Percentiles rank a stretch among this genome's conserved stretches.
Conservation (phyloP, 2,329 filamentous ascomycete species). For the Colletotrichum theobromicola region DNA sequence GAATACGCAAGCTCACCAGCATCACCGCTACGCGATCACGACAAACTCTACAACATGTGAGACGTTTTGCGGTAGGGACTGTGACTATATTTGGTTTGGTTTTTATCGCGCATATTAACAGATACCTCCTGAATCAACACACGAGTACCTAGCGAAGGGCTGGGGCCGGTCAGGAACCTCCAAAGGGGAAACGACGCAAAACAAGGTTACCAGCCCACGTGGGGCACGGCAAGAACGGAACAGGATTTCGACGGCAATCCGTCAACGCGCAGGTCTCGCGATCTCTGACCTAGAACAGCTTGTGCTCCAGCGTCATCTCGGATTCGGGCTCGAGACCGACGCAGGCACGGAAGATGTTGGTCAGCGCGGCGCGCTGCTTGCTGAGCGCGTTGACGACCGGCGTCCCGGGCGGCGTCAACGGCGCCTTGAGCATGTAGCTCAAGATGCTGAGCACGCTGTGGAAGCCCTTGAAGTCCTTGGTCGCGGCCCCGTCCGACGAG, state of each 20-base stretch:
- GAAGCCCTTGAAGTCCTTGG: constrained; percentile 85
- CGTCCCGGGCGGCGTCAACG: constrained; percentile 90
- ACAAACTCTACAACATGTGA: constrained; percentile 12
- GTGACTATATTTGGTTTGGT: constrained; percentile 2
- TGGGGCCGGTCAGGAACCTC: not conserved
- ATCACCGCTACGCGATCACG: not conserved
- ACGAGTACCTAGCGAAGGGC: not conserved
- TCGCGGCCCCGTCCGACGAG: constrained; percentile 53
- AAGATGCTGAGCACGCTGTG: constrained; percentile 96
- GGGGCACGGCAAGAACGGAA: constrained; percentile 4
- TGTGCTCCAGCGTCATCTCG: constrained; percentile 99
- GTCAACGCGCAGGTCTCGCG: not conserved
- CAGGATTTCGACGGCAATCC: not conserved
- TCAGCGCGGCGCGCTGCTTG: constrained; percentile 93
- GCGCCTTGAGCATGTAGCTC: constrained; percentile 99
- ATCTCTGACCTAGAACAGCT: constrained; percentile 72
- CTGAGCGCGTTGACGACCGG: constrained; percentile 94
- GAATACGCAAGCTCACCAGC: not conserved
- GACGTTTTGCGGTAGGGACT: constrained; percentile 12
- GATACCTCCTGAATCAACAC: not conserved
- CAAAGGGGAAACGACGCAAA: not conserved
- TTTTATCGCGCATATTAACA: not conserved
- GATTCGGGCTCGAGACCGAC: constrained; percentile 96
- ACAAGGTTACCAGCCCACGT: not conserved
- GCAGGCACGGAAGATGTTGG: constrained; percentile 98